phyloP scores from a whole-genome alignment of 164 flowering plant species.

The Berberis thunbergii region DNA sequence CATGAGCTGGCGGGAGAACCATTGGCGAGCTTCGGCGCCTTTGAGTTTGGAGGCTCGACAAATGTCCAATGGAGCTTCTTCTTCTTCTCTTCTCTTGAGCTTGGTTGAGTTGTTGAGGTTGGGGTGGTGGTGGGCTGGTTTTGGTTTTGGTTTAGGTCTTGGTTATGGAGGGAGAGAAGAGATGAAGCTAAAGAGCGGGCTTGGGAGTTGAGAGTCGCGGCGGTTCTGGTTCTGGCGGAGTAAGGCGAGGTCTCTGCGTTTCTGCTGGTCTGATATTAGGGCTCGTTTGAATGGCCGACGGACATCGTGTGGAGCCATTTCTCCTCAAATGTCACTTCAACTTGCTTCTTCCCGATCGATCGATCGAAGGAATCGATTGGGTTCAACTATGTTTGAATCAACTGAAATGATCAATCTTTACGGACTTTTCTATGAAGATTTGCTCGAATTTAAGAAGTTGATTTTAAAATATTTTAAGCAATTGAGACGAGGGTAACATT shows the following conservation, averaged over 20 bases:
- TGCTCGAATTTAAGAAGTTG: no score
- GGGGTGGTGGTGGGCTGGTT: constrained; percentile 5
- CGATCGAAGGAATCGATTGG: no score
- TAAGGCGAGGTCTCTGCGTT: constrained; percentile 67
- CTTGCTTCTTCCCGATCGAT: no score
- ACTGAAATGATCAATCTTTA: no score
- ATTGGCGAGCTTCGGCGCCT: constrained; percentile 68
- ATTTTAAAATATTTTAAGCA: no score
- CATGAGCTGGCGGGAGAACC: constrained; percentile 90
- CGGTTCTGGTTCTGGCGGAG: constrained; percentile 73
- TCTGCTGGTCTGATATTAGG: constrained; percentile 83
- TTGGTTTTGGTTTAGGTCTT: constrained; percentile 15
- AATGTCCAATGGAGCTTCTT: constrained; percentile 26
- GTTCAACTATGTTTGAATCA: no score
- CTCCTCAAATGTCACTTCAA: no score
- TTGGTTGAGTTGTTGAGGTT: not conserved
- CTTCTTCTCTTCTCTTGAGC: constrained; percentile 10
- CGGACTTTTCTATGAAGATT: no score
- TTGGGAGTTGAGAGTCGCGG: constrained; percentile 71
- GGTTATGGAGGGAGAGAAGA: constrained; percentile 42
- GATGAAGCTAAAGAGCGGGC: constrained; percentile 79
- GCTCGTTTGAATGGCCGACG: constrained; percentile 86
- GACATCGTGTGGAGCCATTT: constrained; percentile 67
- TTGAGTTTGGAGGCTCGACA: constrained; percentile 61
- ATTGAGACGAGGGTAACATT: no score